These are phyloP conservation scores for Alopecurus myosuroides DNA, from an alignment of 176 grass and related monocot species.

Conservation along the genomic window DNA sequence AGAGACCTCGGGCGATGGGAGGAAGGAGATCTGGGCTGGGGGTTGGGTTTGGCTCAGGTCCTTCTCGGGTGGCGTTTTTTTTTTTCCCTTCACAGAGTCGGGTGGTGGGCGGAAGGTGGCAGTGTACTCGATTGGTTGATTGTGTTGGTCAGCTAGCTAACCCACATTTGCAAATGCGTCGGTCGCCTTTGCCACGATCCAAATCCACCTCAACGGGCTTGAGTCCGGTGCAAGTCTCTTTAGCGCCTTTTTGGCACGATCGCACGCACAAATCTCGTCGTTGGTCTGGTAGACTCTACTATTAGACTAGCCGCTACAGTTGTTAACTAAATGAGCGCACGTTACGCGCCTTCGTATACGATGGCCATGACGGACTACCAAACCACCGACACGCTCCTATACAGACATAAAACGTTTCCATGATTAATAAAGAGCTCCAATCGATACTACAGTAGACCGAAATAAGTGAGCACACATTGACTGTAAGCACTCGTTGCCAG, in stretches of 20 bases:
- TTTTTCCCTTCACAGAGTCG: not conserved
- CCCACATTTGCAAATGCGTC: conserved; percentile 34
- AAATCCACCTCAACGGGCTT: not conserved
- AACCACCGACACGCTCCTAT: conserved; percentile 9
- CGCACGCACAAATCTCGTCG: not conserved
- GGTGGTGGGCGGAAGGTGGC: conserved; percentile 32
- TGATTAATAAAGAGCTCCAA: not conserved
- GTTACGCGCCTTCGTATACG: not conserved
- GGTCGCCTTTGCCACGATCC: conserved; percentile 35
- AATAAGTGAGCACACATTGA: not conserved
- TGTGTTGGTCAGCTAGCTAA: conserved; percentile 32
- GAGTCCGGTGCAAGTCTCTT: conserved; percentile 42
- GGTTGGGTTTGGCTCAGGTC: not conserved
- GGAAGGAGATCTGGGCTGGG: conserved; percentile 14
- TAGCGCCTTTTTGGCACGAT: not conserved
- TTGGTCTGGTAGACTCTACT: not conserved
- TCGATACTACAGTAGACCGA: not conserved
- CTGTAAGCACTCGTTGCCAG: not conserved
- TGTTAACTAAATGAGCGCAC: not conserved
- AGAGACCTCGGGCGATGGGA: not conserved
- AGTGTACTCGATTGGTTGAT: not conserved
- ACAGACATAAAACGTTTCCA: not conserved
- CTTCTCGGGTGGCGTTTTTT: conserved; percentile 10
- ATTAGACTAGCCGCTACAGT: not conserved
- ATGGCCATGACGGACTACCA: not conserved